These are phyloP conservation scores for Hortaea werneckii DNA, from an alignment of 2,329 filamentous ascomycete species.

Conservation along the genomic window DNA sequence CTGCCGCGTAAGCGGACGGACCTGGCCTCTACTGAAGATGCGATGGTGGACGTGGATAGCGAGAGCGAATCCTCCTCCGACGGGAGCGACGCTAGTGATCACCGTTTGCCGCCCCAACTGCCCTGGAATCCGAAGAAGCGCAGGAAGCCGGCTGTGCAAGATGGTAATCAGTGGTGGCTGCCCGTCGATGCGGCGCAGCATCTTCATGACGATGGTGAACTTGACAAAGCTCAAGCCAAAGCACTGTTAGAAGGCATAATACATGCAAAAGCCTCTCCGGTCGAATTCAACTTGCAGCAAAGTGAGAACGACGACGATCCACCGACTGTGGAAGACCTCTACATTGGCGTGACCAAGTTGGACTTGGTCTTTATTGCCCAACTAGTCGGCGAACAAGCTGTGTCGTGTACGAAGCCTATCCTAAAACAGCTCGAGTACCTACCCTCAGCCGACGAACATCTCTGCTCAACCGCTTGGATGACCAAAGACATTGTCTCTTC, in stretches of 20 bases:
- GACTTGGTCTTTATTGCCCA: slow-evolving; percentile 26
- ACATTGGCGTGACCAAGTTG: slow-evolving; percentile 10
- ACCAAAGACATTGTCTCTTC: neutral
- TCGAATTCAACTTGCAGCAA: slow-evolving; percentile 1
- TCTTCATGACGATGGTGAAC: neutral
- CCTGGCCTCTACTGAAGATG: neutral
- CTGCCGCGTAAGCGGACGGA: slow-evolving; percentile 7
- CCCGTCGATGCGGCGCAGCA: neutral
- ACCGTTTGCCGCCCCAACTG: slow-evolving; percentile 12
- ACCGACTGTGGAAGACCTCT: neutral
- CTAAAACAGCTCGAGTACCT: slow-evolving; percentile 1
- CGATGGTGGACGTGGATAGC: slow-evolving; percentile 4
- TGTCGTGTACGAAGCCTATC: slow-evolving; percentile 8
- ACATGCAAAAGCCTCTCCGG: slow-evolving; percentile 1
- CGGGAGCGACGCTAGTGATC: slow-evolving; percentile 10
- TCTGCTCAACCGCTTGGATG: neutral
- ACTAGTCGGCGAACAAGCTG: slow-evolving; percentile 23
- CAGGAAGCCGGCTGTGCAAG: slow-evolving; percentile 11
- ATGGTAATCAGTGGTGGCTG: neutral
- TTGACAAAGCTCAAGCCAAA: neutral
- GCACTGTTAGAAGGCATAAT: neutral
- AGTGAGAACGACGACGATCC: slow-evolving; percentile 7
- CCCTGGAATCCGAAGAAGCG: slow-evolving; percentile 19
- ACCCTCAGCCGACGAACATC: neutral
- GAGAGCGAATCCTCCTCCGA: slow-evolving; percentile 19